phyloP scores from a whole-genome alignment of 176 grass and related monocot species.

The Musa schizocarpa region DNA sequence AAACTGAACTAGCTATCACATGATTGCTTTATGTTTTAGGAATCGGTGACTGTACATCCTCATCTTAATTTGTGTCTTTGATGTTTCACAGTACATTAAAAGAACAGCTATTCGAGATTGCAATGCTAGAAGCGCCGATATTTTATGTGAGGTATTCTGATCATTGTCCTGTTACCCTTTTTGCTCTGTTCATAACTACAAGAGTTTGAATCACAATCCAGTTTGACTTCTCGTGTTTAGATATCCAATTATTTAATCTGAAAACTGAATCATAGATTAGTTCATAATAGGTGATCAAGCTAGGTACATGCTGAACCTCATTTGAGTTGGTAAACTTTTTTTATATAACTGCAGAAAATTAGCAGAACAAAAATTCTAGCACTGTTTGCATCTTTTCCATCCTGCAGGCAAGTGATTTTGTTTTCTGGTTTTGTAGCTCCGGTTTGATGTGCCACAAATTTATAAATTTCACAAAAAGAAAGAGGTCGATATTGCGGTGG shows the following conservation, averaged over 20 bases:
- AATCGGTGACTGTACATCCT: not conserved
- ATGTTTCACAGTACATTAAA: slow-evolving; percentile 53
- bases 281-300: too few species aligned
- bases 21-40: not conserved
- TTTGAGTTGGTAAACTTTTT: not conserved
- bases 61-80: slow-evolving; percentile 1
- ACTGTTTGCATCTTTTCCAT: not conserved
- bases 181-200: not conserved
- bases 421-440: slow-evolving; percentile 36
- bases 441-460: slow-evolving; percentile 55
- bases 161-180: not conserved
- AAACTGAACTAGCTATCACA: not conserved
- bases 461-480: slow-evolving; percentile 89
- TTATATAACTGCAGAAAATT: not conserved
- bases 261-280: too few species aligned
- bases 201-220: not conserved
- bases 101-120: slow-evolving; percentile 47
- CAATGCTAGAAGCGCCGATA: slow-evolving; percentile 44
- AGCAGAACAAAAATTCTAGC: not conserved
- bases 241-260: too few species aligned
- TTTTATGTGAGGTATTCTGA: slow-evolving; percentile 68
- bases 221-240: too few species aligned
- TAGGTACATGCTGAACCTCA: too few species aligned
- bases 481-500: slow-evolving; percentile 64
- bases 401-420: too few species aligned